Base-by-base conservation (phyloP, 208 protist genomes). In the Trypanosoma theileri region DNA sequence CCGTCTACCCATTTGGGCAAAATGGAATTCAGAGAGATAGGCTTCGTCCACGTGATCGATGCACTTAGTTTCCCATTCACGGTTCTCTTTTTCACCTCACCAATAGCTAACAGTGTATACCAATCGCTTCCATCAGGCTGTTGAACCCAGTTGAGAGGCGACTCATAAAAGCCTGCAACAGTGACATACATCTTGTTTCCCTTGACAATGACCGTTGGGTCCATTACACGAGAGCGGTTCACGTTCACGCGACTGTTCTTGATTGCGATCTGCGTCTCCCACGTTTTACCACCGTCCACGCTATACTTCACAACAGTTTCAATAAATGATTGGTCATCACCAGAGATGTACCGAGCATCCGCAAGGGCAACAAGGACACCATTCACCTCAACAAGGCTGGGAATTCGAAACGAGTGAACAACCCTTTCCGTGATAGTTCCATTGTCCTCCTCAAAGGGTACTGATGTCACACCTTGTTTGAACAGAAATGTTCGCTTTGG, bases 111-210 rank as follows among this genome's bases (percentile, higher is more conserved):
- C 9, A 53, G 16, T 10, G 44, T 22, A 46, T 56, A 52, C 65
- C 22, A 52, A 7, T 54, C 19, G 16, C 16, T n/a, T 46, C 17
- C 56, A 28, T 17, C 51, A 16, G 1, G 31, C 16, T 70, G 42
- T 42, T 13, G 22, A 7, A 13, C 51, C 51, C 64, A 69, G 3
- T 28, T 44, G 10, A 19, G 21, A 40, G n/a, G 11, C 3, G 42
- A 44, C 1, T 59, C 13, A 22, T 62, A 16, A 17, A 45, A 56
- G 51, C 53, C 55, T 31, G 42, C 55, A 19, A 53, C 53, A 60
- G 62, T 53, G 17, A 63, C 54, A 62, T 56, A 70, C 1, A 70
- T 52, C 44, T 57, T 70, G 26, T 62, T 70, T 16, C 22, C 54
- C 55, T 69, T 69, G 9, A 59, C 41, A 35, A 60, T 31, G 16